These are phyloP conservation scores for Heliamphora exappendiculata DNA, from an alignment of 148 eudicot species.

Conservation along the genomic window DNA sequence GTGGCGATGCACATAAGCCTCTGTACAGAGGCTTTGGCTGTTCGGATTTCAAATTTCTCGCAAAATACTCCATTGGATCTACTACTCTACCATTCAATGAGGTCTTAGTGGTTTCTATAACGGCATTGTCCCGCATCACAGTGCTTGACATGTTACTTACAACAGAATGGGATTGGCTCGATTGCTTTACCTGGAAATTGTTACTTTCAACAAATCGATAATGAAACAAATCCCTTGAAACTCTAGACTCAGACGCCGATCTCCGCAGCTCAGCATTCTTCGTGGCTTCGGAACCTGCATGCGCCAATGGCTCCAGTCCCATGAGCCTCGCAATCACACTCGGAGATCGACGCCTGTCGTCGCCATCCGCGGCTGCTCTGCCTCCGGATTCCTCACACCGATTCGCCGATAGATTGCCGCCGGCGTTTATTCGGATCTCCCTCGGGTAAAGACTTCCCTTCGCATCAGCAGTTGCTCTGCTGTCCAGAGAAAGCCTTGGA, in stretches of 20 bases:
- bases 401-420: not conserved
- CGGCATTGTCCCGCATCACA: conserved; percentile 9
- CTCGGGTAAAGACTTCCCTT: conserved; percentile 65
- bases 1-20: conserved; percentile 16
- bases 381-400: not conserved
- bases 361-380: conserved; percentile 14
- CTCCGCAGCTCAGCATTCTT: conserved; percentile 58
- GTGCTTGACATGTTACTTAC: conserved; percentile 1
- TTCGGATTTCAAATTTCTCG: conserved; percentile 13
- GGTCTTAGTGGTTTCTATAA: not conserved
- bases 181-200: conserved; percentile 21
- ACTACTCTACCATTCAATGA: conserved; percentile 11
- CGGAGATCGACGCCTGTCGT: conserved; percentile 53
- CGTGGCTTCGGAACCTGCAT: conserved; percentile 15
- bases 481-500: conserved; percentile 79
- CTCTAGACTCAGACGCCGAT: conserved; percentile 87
- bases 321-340: conserved; percentile 88
- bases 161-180: conserved; percentile 5
- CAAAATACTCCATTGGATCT: conserved; percentile 6
- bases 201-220: conserved; percentile 20
- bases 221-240: conserved; percentile 46
- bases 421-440: conserved; percentile 34
- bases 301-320: conserved; percentile 70
- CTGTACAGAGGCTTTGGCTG: conserved; percentile 6
- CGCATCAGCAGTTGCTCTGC: conserved; percentile 59